phyloP scores from a whole-genome alignment of 805 yeast genomes.

The Candida easanensis region DNA sequence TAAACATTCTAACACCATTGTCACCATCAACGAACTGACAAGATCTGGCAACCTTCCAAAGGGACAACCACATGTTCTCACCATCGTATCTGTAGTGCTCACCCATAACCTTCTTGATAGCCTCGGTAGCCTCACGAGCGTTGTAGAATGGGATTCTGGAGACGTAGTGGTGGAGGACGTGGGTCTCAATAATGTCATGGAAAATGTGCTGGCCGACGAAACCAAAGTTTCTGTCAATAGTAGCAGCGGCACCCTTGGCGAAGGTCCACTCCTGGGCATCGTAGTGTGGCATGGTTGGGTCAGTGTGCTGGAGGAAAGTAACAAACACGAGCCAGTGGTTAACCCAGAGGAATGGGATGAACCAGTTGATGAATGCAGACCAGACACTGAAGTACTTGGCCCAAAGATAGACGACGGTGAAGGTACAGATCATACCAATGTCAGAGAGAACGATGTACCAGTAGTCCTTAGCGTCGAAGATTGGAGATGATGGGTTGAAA shows the following conservation, averaged over 20 bases:
- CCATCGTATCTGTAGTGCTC: slow-evolving; percentile 63
- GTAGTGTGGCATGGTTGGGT: slow-evolving; percentile 77
- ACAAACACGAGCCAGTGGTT: slow-evolving; percentile 91
- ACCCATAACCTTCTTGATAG: slow-evolving; percentile 83
- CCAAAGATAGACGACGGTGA: slow-evolving; percentile 56
- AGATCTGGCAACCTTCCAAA: slow-evolving; percentile 60
- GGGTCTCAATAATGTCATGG: slow-evolving; percentile 91
- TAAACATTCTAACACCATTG: slow-evolving; percentile 68
- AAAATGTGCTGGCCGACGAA: slow-evolving; percentile 74
- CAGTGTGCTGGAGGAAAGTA: slow-evolving; percentile 83
- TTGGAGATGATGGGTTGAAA: slow-evolving; percentile 69
- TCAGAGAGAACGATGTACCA: slow-evolving; percentile 72
- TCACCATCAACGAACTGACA: slow-evolving; percentile 77
- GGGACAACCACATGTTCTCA: slow-evolving; percentile 70
- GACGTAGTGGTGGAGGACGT: slow-evolving; percentile 81
- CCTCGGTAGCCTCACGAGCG: slow-evolving; percentile 76
- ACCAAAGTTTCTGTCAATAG: slow-evolving; percentile 82
- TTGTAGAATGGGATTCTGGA: slow-evolving; percentile 86
- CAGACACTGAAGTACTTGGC: slow-evolving; percentile 59
- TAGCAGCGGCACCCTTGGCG: slow-evolving; percentile 88
- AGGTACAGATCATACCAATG: slow-evolving; percentile 60
- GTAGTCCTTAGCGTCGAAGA: slow-evolving; percentile 71
- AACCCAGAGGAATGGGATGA: slow-evolving; percentile 72
- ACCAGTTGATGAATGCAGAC: slow-evolving; percentile 65
- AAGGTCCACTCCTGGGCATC: slow-evolving; percentile 74